Percentiles rank a stretch among this genome's conserved stretches.
phyloP scores from a whole-genome alignment of 2,329 filamentous ascomycete species.

The Bipolaris oryzae region DNA sequence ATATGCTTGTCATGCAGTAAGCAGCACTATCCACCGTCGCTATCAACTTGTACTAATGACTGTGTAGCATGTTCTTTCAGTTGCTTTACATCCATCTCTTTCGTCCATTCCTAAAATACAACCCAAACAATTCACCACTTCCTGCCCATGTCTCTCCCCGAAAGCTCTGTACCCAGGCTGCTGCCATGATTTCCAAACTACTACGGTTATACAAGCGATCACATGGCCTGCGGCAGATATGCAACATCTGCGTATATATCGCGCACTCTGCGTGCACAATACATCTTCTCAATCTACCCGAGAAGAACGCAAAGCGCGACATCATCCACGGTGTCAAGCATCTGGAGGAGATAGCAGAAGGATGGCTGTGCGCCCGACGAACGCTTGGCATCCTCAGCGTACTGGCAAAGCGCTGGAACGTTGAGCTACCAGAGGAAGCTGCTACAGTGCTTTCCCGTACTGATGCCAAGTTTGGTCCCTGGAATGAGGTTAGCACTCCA shows the following conservation, averaged over 20 bases:
- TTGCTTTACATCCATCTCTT: conserved; percentile 95
- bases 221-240: conserved; percentile 90
- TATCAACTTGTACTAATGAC: conserved; percentile 25
- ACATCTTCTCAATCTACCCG: conserved; percentile 88
- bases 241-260: conserved; percentile 96
- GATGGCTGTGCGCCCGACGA: conserved; percentile 87
- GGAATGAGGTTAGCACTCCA: conserved; percentile 41
- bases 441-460: conserved; percentile 75
- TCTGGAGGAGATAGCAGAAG: conserved; percentile 92
- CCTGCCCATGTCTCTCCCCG: conserved; percentile 87
- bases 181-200: conserved; percentile 88
- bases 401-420: conserved; percentile 85
- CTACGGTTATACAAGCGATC: conserved; percentile 91
- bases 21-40: conserved; percentile 58
- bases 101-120: conserved; percentile 92
- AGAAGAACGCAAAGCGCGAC: conserved; percentile 87
- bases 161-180: conserved; percentile 88
- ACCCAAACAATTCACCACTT: conserved; percentile 77
- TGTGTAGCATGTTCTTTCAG: conserved; percentile 90
- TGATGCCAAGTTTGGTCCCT: conserved; percentile 79
- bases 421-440: conserved; percentile 85
- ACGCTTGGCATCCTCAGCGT: conserved; percentile 85
- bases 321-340: conserved; percentile 90
- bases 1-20: conserved; percentile 85
- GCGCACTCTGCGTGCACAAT: conserved; percentile 93